These are phyloP conservation scores for Ganoderma boninense DNA, from an alignment of 1,284 basidiomycete species.

Conservation along the genomic window DNA sequence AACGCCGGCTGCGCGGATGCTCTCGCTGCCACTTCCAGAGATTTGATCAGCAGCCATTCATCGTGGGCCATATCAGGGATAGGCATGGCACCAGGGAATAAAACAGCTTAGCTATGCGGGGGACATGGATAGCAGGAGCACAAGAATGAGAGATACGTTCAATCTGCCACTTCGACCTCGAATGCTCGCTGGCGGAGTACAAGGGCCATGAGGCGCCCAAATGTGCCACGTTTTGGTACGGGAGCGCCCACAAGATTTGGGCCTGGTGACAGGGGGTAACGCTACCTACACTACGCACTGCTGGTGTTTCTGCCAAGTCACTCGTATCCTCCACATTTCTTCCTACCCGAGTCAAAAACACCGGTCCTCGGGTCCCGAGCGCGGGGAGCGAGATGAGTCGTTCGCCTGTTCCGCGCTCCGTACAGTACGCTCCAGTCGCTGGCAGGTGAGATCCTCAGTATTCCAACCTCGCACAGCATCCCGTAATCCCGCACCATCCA, in stretches of 20 bases:
- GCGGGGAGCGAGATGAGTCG: neutral
- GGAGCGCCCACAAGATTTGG: neutral
- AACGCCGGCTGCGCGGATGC: conserved; percentile 9
- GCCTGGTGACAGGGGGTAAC: neutral
- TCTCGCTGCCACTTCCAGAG: neutral
- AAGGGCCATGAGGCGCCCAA: neutral
- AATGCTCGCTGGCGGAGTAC: neutral
- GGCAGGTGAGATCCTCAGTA: neutral
- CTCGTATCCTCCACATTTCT: neutral
- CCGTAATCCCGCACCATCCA: neutral
- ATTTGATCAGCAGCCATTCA: neutral
- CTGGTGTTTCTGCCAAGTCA: neutral
- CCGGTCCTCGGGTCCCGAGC: neutral
- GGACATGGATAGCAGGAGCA: neutral
- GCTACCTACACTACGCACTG: neutral
- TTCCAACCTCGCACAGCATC: conserved; percentile 1
- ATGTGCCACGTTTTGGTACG: neutral
- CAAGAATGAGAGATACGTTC: neutral
- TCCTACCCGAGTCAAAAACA: neutral
- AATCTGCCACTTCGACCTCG: neutral
- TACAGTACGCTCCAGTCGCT: neutral
- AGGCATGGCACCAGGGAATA: neutral
- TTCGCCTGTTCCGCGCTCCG: neutral
- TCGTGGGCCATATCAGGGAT: neutral
- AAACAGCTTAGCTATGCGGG: neutral